Base-by-base conservation (phyloP, 2,329 filamentous ascomycete species). In the Phaeomoniella chlamydospora region DNA sequence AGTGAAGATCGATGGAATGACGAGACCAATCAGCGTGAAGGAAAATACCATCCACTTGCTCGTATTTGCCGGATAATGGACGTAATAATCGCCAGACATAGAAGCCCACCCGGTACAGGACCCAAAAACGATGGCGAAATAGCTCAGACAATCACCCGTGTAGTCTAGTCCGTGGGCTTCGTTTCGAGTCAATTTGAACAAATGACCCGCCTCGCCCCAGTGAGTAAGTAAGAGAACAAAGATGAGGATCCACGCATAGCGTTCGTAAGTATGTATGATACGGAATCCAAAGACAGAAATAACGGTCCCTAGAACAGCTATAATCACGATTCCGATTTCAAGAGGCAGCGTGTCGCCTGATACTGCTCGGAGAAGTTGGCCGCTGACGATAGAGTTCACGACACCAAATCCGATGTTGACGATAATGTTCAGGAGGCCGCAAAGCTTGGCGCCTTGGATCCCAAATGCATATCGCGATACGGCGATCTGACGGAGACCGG, bases 301-400 rank as follows among this genome's bases (percentile, higher is more conserved):
- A 32, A 38, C 22, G 22, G 51, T 35, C 18, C 49, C 46, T 14
- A 53, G 38, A 12, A 50, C 42, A 3, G 46, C 49, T 18, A 53
- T 40, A 33, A 54, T 52, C 22, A 54, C 39, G 18, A 53, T 51
- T 15, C 51, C 51, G 42, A 55, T 45, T 1, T 39, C 44, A 4
- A 50, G 39, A 4, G 46, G 42, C 22, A 56, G 41, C 17, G 46
- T 48, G 9, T 51, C 52, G 34, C 53, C 49, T 0, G 54, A 53
- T 3, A 56, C 53, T 0, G 54, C 53, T 6, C 43, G 51, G 26
- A 56, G 40, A 0, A 51, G 48, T 10, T 53, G 40, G 4, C 54
- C 54, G 18, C 52, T 52, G 5, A 49, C 53, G 35, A 56, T 55
- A 36, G 49, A 53, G 1, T 39, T 40, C 16, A 56, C 51, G 42